A percentile compares a stretch with the other conserved stretches of the same genome.
Conservation (phyloP, 225 moss, liverwort and hornwort genomes). For the Lunularia cruciata region DNA sequence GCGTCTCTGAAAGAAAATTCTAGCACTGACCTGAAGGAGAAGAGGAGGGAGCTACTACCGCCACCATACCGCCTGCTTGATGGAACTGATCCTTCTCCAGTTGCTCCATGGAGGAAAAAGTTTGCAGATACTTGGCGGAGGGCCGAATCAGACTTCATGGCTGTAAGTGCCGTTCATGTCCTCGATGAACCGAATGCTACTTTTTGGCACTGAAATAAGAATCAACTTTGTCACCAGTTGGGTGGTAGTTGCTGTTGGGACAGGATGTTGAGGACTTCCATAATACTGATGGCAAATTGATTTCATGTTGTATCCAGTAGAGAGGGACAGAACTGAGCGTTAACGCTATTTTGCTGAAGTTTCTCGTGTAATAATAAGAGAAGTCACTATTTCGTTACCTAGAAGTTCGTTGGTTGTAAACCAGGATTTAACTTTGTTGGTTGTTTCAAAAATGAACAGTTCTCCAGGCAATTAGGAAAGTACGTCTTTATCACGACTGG, state of each 20-base stretch:
- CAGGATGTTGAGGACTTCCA: too few relatives aligned
- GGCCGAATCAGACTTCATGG: slow-evolving; percentile 88
- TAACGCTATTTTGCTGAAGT: too few relatives aligned
- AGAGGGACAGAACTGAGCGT: too few relatives aligned
- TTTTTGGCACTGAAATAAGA: too few relatives aligned
- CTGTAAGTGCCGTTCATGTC: slow-evolving; percentile 40
- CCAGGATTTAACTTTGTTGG: background rate
- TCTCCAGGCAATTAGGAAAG: slow-evolving; percentile 85
- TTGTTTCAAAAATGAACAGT: slow-evolving; percentile 37
- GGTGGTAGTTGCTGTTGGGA: too few relatives aligned
- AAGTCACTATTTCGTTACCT: background rate
- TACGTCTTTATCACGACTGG: slow-evolving; percentile 83
- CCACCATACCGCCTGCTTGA: slow-evolving; percentile 64
- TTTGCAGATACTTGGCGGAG: slow-evolving; percentile 68
- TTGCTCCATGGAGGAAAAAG: slow-evolving; percentile 56
- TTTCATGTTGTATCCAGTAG: too few relatives aligned
- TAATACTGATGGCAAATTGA: too few relatives aligned
- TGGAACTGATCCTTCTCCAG: slow-evolving; percentile 55
- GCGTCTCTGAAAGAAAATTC: slow-evolving; percentile 42
- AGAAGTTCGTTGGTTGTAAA: too few relatives aligned
- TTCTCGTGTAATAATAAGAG: too few relatives aligned
- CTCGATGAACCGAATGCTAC: too few relatives aligned
- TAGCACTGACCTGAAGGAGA: slow-evolving; percentile 33
- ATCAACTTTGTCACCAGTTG: too few relatives aligned
- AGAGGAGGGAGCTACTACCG: slow-evolving; percentile 42